A percentile compares a stretch with the other conserved stretches of the same genome.
Evolutionary conservation across 495 filamentous ascomycete genomes (phyloP).

Genomic region (Chaetomium tenue): DNA sequence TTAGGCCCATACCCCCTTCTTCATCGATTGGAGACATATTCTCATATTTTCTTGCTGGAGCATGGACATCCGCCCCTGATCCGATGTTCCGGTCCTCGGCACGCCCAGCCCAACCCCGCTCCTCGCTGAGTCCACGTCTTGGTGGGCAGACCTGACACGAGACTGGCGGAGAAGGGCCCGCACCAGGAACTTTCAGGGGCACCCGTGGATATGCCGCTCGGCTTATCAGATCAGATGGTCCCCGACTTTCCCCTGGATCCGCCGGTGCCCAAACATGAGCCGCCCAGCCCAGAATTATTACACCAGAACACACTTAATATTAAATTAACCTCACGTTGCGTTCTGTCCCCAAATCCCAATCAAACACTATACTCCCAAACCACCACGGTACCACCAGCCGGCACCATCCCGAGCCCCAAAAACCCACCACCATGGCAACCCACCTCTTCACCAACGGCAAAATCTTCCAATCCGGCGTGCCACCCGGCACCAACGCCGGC

Average conservation of each 20-base stretch:
- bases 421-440: constrained; percentile 18
- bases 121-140: constrained; percentile 10
- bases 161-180: background rate
- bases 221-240: constrained; percentile 18
- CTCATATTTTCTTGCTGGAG: too few relatives aligned
- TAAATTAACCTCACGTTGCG: background rate
- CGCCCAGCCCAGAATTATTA: background rate
- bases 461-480: constrained; percentile 29
- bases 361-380: background rate
- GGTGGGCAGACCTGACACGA: background rate
- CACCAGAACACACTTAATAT: background rate
- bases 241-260: too few relatives aligned
- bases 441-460: constrained; percentile 37
- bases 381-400: too few relatives aligned
- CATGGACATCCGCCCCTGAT: background rate
- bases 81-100: constrained; percentile 20
- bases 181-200: background rate
- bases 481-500: constrained; percentile 33
- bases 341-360: background rate
- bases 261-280: background rate
- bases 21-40: too few relatives aligned
- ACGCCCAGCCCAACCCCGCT: constrained; percentile 15
- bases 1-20: too few relatives aligned
- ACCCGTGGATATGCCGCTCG: too few relatives aligned
- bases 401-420: constrained; percentile 22